A percentile compares a stretch with the other conserved stretches of the same genome.
phyloP scores from a whole-genome alignment of 2,329 filamentous ascomycete genomes.

The Anisogramma anomala region DNA sequence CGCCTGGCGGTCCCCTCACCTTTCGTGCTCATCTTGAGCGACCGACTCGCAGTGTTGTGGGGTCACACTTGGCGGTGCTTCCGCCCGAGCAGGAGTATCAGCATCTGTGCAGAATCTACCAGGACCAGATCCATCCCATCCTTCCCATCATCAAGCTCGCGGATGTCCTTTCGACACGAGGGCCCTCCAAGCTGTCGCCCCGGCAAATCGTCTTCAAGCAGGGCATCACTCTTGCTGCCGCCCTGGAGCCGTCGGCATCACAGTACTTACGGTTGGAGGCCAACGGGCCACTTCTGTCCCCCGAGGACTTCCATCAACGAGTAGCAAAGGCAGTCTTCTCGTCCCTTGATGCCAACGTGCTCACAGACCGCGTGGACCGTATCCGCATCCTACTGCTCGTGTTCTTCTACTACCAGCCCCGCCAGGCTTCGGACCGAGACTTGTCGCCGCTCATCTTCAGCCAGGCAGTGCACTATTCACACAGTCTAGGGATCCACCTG shows the following conservation, averaged over 20 bases:
- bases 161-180: constrained; percentile 21
- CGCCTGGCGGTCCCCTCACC: neutral
- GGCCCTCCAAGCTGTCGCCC: constrained; percentile 20
- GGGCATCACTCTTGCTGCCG: constrained; percentile 43
- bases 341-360: constrained; percentile 41
- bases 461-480: constrained; percentile 44
- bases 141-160: constrained; percentile 38
- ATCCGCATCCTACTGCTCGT: constrained; percentile 43
- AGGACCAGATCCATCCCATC: constrained; percentile 43
- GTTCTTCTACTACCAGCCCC: constrained; percentile 48
- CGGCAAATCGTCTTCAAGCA: constrained; percentile 34
- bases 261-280: constrained; percentile 33
- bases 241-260: constrained; percentile 35
- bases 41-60: neutral
- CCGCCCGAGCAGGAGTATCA: constrained; percentile 36
- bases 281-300: constrained; percentile 28
- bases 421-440: constrained; percentile 41
- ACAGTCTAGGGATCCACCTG: constrained; percentile 46
- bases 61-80: constrained; percentile 33
- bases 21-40: neutral
- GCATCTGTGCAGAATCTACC: constrained; percentile 34
- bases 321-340: constrained; percentile 37
- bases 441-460: constrained; percentile 41
- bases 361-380: constrained; percentile 42
- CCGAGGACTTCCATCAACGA: constrained; percentile 36